Conservation (phyloP, 768 basidiomycete genomes). For the Suillus sp. region DNA sequence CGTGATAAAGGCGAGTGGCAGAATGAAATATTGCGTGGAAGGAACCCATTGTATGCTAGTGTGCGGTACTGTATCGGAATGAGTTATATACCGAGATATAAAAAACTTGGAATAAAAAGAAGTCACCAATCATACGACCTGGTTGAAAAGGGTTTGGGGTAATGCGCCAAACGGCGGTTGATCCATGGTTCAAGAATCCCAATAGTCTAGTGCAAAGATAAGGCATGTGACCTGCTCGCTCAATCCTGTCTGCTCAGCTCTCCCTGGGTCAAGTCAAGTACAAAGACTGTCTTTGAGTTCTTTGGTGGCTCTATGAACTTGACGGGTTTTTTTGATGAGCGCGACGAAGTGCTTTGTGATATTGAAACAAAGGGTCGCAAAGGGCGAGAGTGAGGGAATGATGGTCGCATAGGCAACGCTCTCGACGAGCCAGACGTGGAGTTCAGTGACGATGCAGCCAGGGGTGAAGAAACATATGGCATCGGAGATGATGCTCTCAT, state of each 20-base stretch:
- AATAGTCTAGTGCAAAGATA: background rate
- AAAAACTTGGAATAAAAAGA: slow-evolving; percentile 2
- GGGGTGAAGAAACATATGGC: slow-evolving; percentile 63
- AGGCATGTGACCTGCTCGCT: slow-evolving; percentile 11
- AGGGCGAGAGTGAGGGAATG: slow-evolving; percentile 73
- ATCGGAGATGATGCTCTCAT: slow-evolving; percentile 31
- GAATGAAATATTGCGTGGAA: background rate
- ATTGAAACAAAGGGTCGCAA: slow-evolving; percentile 78
- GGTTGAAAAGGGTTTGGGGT: background rate
- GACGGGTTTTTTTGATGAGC: slow-evolving; percentile 47
- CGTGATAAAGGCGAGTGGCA: background rate
- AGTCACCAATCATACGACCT: slow-evolving; percentile 1
- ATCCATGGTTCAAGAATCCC: background rate
- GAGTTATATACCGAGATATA: slow-evolving; percentile 9
- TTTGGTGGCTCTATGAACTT: slow-evolving; percentile 83
- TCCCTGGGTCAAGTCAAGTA: slow-evolving; percentile 80
- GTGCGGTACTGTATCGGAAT: background rate
- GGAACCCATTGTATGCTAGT: slow-evolving; percentile 2
- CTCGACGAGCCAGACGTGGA: slow-evolving; percentile 34
- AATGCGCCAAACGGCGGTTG: background rate
- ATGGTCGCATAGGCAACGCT: slow-evolving; percentile 43
- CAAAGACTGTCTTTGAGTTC: slow-evolving; percentile 67
- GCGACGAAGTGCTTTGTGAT: slow-evolving; percentile 25
- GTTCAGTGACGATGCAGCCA: slow-evolving; percentile 47
- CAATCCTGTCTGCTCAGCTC: slow-evolving; percentile 75